phyloP scores from a whole-genome alignment of 768 basidiomycete species.

The Suillus variegatus region DNA sequence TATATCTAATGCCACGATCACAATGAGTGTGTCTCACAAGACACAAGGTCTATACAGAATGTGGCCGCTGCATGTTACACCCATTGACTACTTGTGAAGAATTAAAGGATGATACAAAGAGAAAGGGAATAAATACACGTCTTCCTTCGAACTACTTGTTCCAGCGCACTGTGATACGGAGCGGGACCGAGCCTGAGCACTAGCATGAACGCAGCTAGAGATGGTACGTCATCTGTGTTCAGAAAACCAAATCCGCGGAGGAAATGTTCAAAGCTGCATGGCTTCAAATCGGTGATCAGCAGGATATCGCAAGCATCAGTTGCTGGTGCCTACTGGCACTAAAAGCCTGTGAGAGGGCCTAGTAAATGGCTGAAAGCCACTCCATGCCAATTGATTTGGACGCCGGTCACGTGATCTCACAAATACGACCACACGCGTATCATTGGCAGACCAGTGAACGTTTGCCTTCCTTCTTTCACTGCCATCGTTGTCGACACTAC shows the following conservation, averaged over 20 bases:
- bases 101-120: neutral
- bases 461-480: neutral
- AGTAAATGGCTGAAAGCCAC: no score
- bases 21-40: neutral
- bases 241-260: neutral
- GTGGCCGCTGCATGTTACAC: neutral
- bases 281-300: neutral
- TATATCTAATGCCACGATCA: neutral
- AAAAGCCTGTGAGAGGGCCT: no score
- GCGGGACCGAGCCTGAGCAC: no score
- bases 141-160: neutral
- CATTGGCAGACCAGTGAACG: neutral
- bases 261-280: neutral
- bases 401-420: neutral
- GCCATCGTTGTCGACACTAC: neutral
- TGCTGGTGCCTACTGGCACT: no score
- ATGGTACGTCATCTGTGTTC: neutral
- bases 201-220: neutral
- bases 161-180: no score
- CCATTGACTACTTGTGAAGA: neutral
- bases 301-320: neutral
- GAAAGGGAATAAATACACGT: neutral
- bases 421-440: conserved; percentile 5
- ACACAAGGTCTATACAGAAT: neutral
- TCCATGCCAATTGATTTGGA: no score